Base-by-base conservation (phyloP, 1,139 yeast species). In the Suhomyces coccinellae region DNA sequence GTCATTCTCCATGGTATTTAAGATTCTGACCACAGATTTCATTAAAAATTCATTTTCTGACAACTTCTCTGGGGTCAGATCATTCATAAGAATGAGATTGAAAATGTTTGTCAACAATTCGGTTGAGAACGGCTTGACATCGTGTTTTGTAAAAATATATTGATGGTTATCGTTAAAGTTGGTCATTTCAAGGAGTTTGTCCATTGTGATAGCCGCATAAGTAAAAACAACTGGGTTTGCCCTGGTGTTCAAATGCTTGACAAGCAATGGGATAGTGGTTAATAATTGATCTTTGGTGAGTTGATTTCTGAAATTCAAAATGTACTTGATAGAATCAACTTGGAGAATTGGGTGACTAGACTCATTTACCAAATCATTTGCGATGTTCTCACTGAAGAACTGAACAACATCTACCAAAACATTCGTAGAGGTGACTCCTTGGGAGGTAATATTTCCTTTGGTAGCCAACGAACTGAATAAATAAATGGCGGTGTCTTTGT, bases 1-100 rank as follows among this genome's bases (percentile, higher is more conserved):
- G 1, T 81, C 65, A 47, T 87, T 89, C 59, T 88, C 95, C 15
- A 87, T 76, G 5, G 91, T 83, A 48, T 84, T 75, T 47, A 93
- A 69, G 6, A 91, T 83, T 57, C 98, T 79, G 91, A 90, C 89
- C 4, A 88, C 73, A 53, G 96, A 82, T 61, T 87, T 89, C 83
- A 93, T 86, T 60, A 93, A 72, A 60, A 88, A 93, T 61, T 95
- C 99, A 64, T 95, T 95, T 62, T 93, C 98, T 0, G 98, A 93
- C 49, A 95, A 72, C 61, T 90, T 91, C 62, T 91, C 97, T 0
- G 98, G 97, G 0, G 90, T 73, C 14, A 53, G 47, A 31, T 79
- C 76, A 48, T 80, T 80, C 44, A 74, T 70, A 46, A 83, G 71
- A 45, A 93, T 83, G 43, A 90, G 74, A 36, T 74, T 69, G 56